phyloP scores from a whole-genome alignment of 805 yeast species.

The Spathaspora boniae region DNA sequence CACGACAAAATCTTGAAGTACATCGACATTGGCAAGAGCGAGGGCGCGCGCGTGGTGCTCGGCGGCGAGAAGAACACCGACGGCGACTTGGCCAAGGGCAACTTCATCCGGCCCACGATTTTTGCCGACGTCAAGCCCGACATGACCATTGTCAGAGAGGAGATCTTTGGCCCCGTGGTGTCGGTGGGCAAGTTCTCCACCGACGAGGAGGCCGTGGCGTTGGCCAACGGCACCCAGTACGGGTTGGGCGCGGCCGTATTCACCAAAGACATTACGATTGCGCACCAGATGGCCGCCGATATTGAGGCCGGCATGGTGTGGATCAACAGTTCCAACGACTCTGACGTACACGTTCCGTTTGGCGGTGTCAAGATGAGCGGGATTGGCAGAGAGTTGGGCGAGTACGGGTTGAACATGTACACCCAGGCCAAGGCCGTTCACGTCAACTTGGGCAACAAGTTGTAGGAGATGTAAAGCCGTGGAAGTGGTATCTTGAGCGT shows the following conservation, averaged over 20 bases:
- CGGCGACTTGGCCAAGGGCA: constrained; percentile 48
- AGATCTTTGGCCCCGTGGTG: constrained; percentile 87
- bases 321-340: constrained; percentile 45
- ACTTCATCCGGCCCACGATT: constrained; percentile 70
- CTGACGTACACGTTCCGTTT: constrained; percentile 53
- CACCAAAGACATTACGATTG: constrained; percentile 62
- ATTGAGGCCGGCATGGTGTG: constrained; percentile 44
- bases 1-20: constrained; percentile 48
- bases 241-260: constrained; percentile 85
- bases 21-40: constrained; percentile 42
- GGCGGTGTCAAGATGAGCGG: constrained; percentile 83
- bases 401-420: constrained; percentile 65
- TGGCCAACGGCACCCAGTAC: constrained; percentile 70
- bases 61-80: constrained; percentile 44
- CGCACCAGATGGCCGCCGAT: constrained; percentile 59
- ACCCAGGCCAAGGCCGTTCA: constrained; percentile 76
- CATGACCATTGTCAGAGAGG: constrained; percentile 70
- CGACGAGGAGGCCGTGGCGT: constrained; percentile 63
- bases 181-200: constrained; percentile 60
- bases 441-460: constrained; percentile 55
- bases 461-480: too few relatives aligned
- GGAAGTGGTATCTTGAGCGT: too few relatives aligned
- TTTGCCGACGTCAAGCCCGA: constrained; percentile 65
- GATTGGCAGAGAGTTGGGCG: constrained; percentile 77
- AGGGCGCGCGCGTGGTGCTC: constrained; percentile 39